Evolutionary conservation across 1,139 yeast species (phyloP).

Genomic region (Nadsonia commutata): DNA sequence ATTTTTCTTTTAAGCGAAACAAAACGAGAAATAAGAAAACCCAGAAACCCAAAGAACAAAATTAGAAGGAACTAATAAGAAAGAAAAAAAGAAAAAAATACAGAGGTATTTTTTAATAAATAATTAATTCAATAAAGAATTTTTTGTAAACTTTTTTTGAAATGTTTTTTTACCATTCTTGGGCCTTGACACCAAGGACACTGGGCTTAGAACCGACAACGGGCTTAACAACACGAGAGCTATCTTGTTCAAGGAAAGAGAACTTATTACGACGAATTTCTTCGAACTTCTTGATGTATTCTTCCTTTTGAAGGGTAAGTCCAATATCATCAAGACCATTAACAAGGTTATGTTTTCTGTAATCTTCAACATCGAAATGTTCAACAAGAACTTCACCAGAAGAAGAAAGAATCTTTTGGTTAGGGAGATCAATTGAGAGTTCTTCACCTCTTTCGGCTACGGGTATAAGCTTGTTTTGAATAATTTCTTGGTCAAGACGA

Average conservation of each 20-base stretch:
- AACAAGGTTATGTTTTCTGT: constrained; percentile 86
- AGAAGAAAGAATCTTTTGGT: constrained; percentile 63
- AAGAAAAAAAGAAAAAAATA: constrained; percentile 1
- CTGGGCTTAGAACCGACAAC: constrained; percentile 57
- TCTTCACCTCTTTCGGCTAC: constrained; percentile 58
- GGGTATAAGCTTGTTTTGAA: constrained; percentile 58
- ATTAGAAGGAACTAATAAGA: background rate
- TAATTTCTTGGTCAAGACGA: constrained; percentile 64
- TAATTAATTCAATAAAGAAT: background rate
- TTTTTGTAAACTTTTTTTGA: background rate
- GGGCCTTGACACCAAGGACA: constrained; percentile 52
- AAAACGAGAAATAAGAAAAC: background rate
- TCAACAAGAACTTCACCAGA: constrained; percentile 63
- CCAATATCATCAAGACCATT: constrained; percentile 97
- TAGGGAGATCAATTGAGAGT: constrained; percentile 70
- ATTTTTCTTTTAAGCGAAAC: too few species aligned
- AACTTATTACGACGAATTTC: constrained; percentile 57
- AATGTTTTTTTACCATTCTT: constrained; percentile 50
- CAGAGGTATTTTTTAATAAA: background rate
- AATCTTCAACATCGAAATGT: constrained; percentile 72
- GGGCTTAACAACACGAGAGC: constrained; percentile 40
- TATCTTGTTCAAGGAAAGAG: constrained; percentile 85
- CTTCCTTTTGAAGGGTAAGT: constrained; percentile 81
- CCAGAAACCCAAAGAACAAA: background rate
- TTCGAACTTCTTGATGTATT: constrained; percentile 59